phyloP scores from a whole-genome alignment of 2,329 filamentous ascomycete species.

The Trichoderma sp. region DNA sequence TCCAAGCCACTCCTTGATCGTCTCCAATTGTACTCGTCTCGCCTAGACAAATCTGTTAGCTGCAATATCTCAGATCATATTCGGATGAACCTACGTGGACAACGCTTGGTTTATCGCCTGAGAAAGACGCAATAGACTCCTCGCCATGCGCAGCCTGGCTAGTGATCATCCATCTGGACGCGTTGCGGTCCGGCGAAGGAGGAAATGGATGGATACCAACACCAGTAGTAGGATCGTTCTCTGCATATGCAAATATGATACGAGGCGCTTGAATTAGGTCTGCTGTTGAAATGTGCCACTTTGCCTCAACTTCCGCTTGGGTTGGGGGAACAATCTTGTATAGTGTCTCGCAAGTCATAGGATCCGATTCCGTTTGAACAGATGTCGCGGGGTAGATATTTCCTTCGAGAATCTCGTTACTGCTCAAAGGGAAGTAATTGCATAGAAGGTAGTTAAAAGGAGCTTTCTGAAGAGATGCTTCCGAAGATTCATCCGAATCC shows the following conservation, averaged over 20 bases:
- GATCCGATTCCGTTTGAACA: not conserved
- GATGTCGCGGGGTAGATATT: not conserved
- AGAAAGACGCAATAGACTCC: not conserved
- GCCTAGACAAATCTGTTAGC: too few relatives aligned
- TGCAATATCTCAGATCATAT: not conserved
- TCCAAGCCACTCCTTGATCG: not conserved
- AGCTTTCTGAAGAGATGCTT: not conserved
- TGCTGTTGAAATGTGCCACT: not conserved
- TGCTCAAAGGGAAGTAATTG: not conserved
- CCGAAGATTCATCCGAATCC: not conserved
- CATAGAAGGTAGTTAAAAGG: not conserved
- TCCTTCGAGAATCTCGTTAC: not conserved
- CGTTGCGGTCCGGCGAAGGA: not conserved
- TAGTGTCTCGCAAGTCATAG: not conserved
- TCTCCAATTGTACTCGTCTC: not conserved
- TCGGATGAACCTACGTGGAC: not conserved
- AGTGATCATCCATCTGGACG: not conserved
- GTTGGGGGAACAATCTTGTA: not conserved
- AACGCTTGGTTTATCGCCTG: not conserved
- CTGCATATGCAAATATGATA: not conserved
- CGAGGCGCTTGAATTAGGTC: not conserved
- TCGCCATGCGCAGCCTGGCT: not conserved
- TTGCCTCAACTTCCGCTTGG: not conserved
- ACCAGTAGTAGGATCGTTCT: not conserved
- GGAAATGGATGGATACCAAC: not conserved